phyloP scores from a whole-genome alignment of 805 yeast species.

The Lachancea lanzarotensis region DNA sequence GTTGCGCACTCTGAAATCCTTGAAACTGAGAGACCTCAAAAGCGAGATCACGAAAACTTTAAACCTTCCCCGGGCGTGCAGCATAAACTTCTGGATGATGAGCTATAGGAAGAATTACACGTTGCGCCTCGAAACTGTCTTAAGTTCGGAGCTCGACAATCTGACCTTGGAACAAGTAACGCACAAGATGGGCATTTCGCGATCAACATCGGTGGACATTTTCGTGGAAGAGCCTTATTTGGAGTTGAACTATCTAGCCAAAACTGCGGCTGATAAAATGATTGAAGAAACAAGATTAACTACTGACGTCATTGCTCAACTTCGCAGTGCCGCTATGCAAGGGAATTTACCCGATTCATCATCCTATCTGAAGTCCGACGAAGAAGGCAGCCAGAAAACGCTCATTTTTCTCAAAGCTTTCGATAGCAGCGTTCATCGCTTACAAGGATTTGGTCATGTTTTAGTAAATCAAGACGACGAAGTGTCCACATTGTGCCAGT shows the following conservation, averaged over 20 bases:
- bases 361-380: neutral
- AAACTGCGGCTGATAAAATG: neutral
- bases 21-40: constrained; percentile 45
- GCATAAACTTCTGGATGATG: constrained; percentile 57
- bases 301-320: neutral
- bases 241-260: constrained; percentile 14
- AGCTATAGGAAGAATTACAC: constrained; percentile 67
- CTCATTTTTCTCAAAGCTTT: constrained; percentile 57
- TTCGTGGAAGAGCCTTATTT: constrained; percentile 57
- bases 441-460: constrained; percentile 63
- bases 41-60: constrained; percentile 42
- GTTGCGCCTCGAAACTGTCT: constrained; percentile 48
- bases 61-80: constrained; percentile 32
- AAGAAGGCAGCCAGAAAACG: constrained; percentile 1
- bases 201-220: constrained; percentile 46
- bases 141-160: constrained; percentile 29
- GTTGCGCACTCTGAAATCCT: constrained; percentile 51
- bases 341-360: constrained; percentile 1
- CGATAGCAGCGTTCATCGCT: constrained; percentile 46
- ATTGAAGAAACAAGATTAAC: constrained; percentile 2
- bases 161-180: constrained; percentile 48
- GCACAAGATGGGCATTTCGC: constrained; percentile 39
- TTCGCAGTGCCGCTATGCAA: constrained; percentile 2
- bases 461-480: constrained; percentile 44
- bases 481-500: constrained; percentile 34